Percentiles rank a stretch among this genome's conserved stretches.
Evolutionary conservation across 208 protist species (phyloP).

Genomic region (Strigomonas galati): DNA sequence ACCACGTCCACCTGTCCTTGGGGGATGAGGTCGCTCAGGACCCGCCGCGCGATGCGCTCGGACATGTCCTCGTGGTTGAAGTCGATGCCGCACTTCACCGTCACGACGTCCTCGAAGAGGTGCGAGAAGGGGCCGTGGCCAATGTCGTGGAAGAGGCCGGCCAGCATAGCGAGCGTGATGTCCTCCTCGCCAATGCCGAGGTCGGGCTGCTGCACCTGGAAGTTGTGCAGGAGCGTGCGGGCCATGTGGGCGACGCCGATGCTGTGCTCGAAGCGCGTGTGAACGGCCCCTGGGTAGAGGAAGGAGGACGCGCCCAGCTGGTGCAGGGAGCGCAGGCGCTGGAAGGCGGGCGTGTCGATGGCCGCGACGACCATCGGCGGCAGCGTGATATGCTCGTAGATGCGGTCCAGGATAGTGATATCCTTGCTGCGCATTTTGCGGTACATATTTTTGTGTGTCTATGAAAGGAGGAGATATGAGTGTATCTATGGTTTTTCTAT

Average conservation of each 20-base stretch:
- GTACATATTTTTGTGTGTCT: conserved; percentile 19
- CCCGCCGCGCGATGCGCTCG: conserved; percentile 51
- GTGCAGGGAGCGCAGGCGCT: conserved; percentile 93
- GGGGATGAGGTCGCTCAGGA: conserved; percentile 39
- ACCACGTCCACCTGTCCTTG: conserved; percentile 58
- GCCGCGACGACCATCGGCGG: conserved; percentile 77
- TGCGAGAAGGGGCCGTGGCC: conserved; percentile 97
- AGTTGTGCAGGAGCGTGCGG: conserved; percentile 64
- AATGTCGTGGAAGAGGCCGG: conserved; percentile 94
- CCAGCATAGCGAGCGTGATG: conserved; percentile 84
- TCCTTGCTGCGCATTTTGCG: conserved; percentile 37
- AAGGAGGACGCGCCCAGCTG: conserved; percentile 94
- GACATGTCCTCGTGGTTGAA: conserved; percentile 90
- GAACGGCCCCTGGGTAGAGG: conserved; percentile 94
- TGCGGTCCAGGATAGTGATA: conserved; percentile 80
- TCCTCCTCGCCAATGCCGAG: conserved; percentile 87
- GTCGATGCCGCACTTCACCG: conserved; percentile 46
- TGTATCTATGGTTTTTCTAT: conserved; percentile 1
- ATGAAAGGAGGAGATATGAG: not conserved
- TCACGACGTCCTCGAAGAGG: conserved; percentile 93
- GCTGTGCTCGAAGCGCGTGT: conserved; percentile 97
- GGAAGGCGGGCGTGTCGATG: conserved; percentile 96
- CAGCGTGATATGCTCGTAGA: conserved; percentile 94
- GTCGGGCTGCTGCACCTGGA: conserved; percentile 87
- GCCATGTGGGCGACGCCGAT: conserved; percentile 94